Evolutionary conservation across 2,329 filamentous ascomycete genomes (phyloP), one percentile per base, ranked within the genome.

Genomic region (Tolypocladium tropicale): DNA sequence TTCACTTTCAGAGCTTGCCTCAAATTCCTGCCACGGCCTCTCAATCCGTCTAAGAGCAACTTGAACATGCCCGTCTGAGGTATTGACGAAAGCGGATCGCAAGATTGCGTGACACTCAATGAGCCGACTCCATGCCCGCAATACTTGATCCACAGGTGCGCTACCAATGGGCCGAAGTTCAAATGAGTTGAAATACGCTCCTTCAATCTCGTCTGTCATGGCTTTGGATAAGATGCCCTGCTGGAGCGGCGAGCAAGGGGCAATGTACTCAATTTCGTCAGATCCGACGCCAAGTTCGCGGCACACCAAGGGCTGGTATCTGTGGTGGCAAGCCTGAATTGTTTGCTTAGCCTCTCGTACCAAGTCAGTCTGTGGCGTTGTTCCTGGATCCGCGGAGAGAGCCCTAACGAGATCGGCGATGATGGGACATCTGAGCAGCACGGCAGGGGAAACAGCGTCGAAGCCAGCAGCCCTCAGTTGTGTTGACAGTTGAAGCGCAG

Each of bases 191-290:
- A 93, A 95, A 66, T 96, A 96, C 0, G 87, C 72, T 0, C 78
- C 75, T 0, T 73, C 67, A 0, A 77, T 71, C 21, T 74, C 82
- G 11, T 82, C 65, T 0, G 70, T 79, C 39, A 88, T 67, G 28
- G 84, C 85, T 52, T 84, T 80, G 6, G 87, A 86, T 53, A 96
- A 83, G 75, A 96, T 93, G 0, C 91, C 92, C 67, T 93, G 84
- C 65, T 96, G 92, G 1, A 96, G 74, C 0, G 91, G 82, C 1
- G 92, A 95, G 66, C 92, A 96, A 4, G 91, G 92, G 0, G 83
- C 83, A 53, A 96, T 81, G 57, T 82, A 81, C 64, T 94, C 87
- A 11, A 96, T 79, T 1, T 83, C 74, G 6, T 71, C 65, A 1
- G 74, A 68, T 0, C 73, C 63, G 2, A 86, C 60, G 0, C 70